Evolutionary conservation across 805 yeast genomes (phyloP).

Genomic region (Spathaspora sp.): DNA sequence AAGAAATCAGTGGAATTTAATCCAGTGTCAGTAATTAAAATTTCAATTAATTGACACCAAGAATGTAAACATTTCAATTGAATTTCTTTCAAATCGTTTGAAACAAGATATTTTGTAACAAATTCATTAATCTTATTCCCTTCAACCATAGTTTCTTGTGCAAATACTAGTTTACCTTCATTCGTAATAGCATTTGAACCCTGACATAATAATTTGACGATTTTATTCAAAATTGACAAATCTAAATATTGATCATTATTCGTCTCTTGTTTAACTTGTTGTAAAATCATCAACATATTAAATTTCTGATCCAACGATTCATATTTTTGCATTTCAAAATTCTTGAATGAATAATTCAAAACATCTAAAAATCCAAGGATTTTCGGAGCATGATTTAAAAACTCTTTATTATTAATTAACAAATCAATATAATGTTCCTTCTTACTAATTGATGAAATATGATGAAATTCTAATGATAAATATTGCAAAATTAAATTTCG

Average conservation of each 20-base stretch:
- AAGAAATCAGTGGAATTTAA: constrained; percentile 55
- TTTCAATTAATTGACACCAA: constrained; percentile 80
- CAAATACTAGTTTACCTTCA: constrained; percentile 19
- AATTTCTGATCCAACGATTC: constrained; percentile 23
- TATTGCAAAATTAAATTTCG: constrained; percentile 62
- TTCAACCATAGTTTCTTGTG: constrained; percentile 24
- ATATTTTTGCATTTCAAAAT: constrained; percentile 40
- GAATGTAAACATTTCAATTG: constrained; percentile 68
- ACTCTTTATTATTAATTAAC: constrained; percentile 49
- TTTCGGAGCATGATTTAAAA: constrained; percentile 59
- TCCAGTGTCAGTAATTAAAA: constrained; percentile 52
- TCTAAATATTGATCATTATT: constrained; percentile 33
- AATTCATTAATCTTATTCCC: constrained; percentile 29
- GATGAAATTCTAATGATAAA: constrained; percentile 71
- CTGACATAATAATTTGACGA: constrained; percentile 19
- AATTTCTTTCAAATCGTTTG: constrained; percentile 42
- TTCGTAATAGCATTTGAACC: constrained; percentile 13
- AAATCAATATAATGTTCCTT: constrained; percentile 49
- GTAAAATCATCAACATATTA: constrained; percentile 32
- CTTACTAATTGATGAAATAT: constrained; percentile 49
- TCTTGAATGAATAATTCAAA: constrained; percentile 51
- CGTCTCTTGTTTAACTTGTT: constrained; percentile 18
- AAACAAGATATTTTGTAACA: constrained; percentile 44
- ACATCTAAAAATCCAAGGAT: constrained; percentile 69
- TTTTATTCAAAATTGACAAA: constrained; percentile 27